Conservation (phyloP, 2,329 filamentous ascomycete genomes). For the Alternaria tenuissima region DNA sequence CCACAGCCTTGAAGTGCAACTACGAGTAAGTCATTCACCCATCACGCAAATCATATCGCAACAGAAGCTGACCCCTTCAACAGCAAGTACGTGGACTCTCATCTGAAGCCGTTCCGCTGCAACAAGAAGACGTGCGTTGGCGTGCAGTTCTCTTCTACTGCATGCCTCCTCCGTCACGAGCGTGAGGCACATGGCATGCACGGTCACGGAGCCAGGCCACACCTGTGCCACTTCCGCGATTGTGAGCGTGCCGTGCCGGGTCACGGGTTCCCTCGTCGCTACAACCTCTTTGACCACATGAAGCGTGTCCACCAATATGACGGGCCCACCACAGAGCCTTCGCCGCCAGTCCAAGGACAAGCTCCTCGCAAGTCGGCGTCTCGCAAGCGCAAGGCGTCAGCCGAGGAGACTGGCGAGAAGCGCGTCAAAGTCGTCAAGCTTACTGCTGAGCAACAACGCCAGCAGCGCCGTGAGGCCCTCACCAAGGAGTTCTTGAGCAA, state of each 20-base stretch:
- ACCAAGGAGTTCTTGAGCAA: conserved; percentile 44
- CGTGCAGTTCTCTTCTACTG: conserved; percentile 91
- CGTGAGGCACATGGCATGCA: conserved; percentile 96
- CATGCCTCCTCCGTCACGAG: conserved; percentile 92
- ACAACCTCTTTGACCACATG: conserved; percentile 98
- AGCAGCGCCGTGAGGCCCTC: conserved; percentile 42
- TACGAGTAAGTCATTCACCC: conserved; percentile 77
- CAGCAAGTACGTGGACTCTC: conserved; percentile 97
- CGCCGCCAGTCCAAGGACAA: conserved; percentile 39
- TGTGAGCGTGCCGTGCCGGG: conserved; percentile 84
- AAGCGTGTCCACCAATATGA: conserved; percentile 81
- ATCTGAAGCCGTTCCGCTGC: conserved; percentile 96
- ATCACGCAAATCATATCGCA: background rate
- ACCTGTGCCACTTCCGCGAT: conserved; percentile 84
- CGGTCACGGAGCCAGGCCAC: conserved; percentile 91
- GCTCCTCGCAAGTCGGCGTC: conserved; percentile 36
- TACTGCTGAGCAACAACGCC: conserved; percentile 45
- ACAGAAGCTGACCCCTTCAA: conserved; percentile 15
- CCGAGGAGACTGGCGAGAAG: conserved; percentile 45
- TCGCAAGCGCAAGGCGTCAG: conserved; percentile 47
- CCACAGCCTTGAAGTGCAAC: conserved; percentile 98
- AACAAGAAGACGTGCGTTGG: conserved; percentile 84
- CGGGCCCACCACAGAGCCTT: conserved; percentile 44
- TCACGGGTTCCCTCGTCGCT: conserved; percentile 91
- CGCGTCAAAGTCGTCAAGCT: conserved; percentile 44